A percentile compares a stretch with the other conserved stretches of the same genome.
Evolutionary conservation across 2,329 filamentous ascomycete species (phyloP).

Genomic region (Aureobasidium leucospermi): DNA sequence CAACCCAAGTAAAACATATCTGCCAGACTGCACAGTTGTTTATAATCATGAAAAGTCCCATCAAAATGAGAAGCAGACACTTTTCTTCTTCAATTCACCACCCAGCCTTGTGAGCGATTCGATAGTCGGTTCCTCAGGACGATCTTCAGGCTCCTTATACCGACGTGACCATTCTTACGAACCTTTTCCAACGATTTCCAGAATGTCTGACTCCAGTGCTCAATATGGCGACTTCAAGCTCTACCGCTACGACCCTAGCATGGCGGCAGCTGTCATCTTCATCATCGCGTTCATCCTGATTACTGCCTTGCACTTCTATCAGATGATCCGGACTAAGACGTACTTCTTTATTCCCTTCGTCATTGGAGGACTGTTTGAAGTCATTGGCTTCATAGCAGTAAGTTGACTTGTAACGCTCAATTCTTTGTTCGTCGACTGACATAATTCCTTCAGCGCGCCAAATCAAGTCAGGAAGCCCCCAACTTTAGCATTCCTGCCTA

Average conservation of each 20-base stretch:
- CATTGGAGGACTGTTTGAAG: conserved; percentile 48
- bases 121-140: too few relatives aligned
- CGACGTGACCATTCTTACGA: too few relatives aligned
- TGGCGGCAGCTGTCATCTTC: conserved; percentile 26
- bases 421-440: conserved; percentile 8
- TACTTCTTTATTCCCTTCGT: conserved; percentile 48
- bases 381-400: conserved; percentile 47
- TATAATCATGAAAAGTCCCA: too few relatives aligned
- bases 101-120: too few relatives aligned
- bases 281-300: conserved; percentile 23
- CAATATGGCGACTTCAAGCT: conserved; percentile 17
- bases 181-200: too few relatives aligned
- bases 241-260: conserved; percentile 22
- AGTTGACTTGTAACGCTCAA: conserved; percentile 21
- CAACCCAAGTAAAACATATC: neutral
- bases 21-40: too few relatives aligned
- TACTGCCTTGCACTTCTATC: conserved; percentile 31
- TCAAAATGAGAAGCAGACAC: too few relatives aligned
- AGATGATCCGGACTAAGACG: conserved; percentile 34
- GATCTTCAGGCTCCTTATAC: too few relatives aligned
- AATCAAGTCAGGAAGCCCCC: conserved; percentile 36
- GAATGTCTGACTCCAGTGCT: neutral
- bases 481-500: conserved; percentile 36
- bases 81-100: too few relatives aligned
- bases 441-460: conserved; percentile 33